Evolutionary conservation across 1,284 basidiomycete species (phyloP), one percentile per base, ranked within the genome.

Genomic region (Ganoderma resinaceum): DNA sequence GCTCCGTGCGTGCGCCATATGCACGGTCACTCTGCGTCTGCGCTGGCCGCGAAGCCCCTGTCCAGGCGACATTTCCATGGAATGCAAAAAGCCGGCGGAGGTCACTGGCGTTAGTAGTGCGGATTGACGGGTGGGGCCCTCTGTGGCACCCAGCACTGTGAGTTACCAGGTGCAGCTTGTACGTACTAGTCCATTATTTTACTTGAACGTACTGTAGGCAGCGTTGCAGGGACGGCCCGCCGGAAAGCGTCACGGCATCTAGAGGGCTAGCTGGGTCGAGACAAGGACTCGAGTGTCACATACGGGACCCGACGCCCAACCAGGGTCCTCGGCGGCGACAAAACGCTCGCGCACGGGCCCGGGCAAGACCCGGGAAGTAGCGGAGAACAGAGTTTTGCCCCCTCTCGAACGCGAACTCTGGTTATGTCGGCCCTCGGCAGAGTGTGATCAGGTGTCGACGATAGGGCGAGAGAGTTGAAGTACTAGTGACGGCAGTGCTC

Each of bases 401-500:
- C 46, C 46, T 11, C 46, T 26, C 46, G 46, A 26, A 49, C 46
- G 46, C 46, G 23, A 12, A 49, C 46, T 49, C 8, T 49, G 23
- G 46, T 49, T 4, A 23, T 23, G 26, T 26, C 46, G 46, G 46
- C 46, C 4, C 46, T 20, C 52, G 26, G 52, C 52, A 23, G 14
- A 55, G 52, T 12, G 7, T 55, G 52, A 55, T 55, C 46, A 14
- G 46, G 14, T 49, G 23, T 49, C n/a, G 23, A 23, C 20, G 46
- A 49, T 26, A 12, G 46, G 52, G 29, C 29, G 52, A 31, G 29
- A 6, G 16, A 23, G 52, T 8, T 55, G 16, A 29, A 33, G 11
- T 49, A 55, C 20, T 52, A 52, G n/a, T n/a, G n/a, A 55, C 52
- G 52, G 23, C 52, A 55, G 20, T 18, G 52, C 29, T 55, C 52